phyloP scores from a whole-genome alignment of 1,284 basidiomycete genomes.

The Pseudozyma tsukubaensis region DNA sequence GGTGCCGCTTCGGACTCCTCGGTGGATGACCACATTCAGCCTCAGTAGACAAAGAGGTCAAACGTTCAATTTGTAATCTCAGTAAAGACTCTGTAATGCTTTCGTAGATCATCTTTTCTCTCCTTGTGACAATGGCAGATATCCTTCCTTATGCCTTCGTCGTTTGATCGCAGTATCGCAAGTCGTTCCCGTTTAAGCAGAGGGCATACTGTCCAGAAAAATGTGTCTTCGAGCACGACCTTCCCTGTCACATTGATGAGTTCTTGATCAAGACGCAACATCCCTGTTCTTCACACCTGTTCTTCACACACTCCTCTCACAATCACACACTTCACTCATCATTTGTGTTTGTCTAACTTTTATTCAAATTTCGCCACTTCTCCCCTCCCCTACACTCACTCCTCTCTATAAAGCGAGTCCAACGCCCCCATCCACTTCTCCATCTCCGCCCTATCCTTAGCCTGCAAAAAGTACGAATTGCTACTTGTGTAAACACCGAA shows the following conservation, averaged over 20 bases:
- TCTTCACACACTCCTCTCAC: not conserved
- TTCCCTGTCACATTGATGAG: no score
- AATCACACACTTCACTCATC: conserved; percentile 1
- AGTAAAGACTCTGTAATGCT: no score
- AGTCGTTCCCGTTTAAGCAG: no score
- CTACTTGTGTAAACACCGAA: conserved; percentile 57
- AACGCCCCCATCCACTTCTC: conserved; percentile 48
- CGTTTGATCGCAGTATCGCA: no score
- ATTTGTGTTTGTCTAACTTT: not conserved
- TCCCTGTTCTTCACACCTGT: no score
- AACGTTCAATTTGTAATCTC: no score
- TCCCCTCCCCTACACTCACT: not conserved
- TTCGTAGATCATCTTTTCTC: no score
- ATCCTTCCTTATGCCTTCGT: no score
- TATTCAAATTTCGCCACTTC: not conserved
- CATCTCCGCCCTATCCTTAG: conserved; percentile 31
- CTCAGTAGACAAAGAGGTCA: not conserved
- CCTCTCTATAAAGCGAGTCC: conserved; percentile 17
- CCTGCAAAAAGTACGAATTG: conserved; percentile 60
- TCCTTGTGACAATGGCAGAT: no score
- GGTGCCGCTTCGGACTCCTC: conserved; percentile 1
- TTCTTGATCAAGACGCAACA: no score
- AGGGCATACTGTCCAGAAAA: no score
- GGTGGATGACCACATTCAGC: conserved; percentile 2
- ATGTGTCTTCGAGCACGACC: no score